phyloP scores from a whole-genome alignment of 345 rosid species.

The Adansonia digitata region DNA sequence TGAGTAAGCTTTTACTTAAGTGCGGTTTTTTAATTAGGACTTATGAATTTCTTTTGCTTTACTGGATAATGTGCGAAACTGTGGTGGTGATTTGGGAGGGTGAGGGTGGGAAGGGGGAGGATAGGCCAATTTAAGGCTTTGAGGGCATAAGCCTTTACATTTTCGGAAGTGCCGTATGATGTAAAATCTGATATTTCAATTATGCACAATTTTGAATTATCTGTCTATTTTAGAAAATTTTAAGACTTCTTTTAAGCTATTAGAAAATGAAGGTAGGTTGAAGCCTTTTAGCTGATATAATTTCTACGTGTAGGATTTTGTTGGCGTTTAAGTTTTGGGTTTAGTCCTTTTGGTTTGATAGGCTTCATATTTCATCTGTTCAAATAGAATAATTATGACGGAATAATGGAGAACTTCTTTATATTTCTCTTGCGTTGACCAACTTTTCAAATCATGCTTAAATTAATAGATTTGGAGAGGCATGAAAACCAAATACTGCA shows the following conservation, averaged over 20 bases:
- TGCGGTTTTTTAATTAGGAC: neutral
- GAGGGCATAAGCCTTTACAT: neutral
- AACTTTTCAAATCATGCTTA: neutral
- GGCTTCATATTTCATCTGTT: too few relatives aligned
- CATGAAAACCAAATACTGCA: neutral
- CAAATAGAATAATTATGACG: neutral
- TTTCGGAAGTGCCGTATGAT: neutral
- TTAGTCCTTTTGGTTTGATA: neutral
- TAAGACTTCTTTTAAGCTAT: neutral
- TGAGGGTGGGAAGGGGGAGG: neutral
- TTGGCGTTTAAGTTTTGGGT: neutral
- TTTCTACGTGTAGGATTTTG: neutral
- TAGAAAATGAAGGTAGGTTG: neutral
- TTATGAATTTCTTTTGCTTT: neutral
- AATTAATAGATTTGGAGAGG: neutral
- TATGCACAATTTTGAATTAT: neutral
- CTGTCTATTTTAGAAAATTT: neutral
- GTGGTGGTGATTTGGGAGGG: neutral
- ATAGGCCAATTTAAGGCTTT: neutral
- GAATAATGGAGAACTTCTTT: neutral
- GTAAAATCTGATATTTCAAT: neutral
- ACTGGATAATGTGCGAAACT: neutral
- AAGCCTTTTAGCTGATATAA: neutral
- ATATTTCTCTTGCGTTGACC: neutral
- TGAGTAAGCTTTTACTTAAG: too few relatives aligned